Conservation (phyloP, 305 asterid species). For the Solanum hybrid region DNA sequence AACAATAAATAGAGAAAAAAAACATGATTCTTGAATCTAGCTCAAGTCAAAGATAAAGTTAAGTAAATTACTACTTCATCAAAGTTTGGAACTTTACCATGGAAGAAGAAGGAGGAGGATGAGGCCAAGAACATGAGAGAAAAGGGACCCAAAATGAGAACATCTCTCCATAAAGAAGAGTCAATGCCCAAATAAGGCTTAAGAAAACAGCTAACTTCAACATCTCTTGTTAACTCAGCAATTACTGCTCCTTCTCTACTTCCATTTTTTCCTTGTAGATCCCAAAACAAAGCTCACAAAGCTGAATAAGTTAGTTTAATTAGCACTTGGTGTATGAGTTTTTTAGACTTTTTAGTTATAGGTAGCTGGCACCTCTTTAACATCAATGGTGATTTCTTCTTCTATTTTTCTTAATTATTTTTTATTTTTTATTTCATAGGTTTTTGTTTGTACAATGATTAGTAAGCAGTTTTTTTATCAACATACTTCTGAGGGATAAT, state of each 20-base stretch:
- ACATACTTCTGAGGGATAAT: neutral
- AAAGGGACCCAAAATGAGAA: slow-evolving; percentile 75
- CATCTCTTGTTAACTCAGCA: slow-evolving; percentile 8
- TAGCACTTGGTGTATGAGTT: neutral
- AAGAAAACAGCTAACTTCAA: slow-evolving; percentile 52
- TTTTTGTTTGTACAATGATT: no score
- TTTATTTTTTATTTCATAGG: no score
- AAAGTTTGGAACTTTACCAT: slow-evolving; percentile 4
- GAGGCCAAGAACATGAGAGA: slow-evolving; percentile 88
- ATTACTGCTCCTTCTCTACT: neutral
- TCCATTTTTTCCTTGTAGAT: neutral
- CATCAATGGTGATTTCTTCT: neutral
- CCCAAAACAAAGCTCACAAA: neutral
- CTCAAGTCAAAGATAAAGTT: neutral
- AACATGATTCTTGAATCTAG: neutral
- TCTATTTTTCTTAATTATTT: neutral
- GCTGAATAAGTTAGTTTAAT: neutral
- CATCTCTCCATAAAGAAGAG: slow-evolving; percentile 87
- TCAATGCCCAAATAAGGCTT: slow-evolving; percentile 62
- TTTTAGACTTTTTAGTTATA: neutral
- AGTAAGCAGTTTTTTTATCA: no score
- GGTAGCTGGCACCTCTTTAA: neutral
- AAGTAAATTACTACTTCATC: neutral
- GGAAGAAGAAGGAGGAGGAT: slow-evolving; percentile 33
- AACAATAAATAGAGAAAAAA: neutral